Base-by-base conservation (phyloP, 495 filamentous ascomycete species). In the Aspergillus ellipticus region DNA sequence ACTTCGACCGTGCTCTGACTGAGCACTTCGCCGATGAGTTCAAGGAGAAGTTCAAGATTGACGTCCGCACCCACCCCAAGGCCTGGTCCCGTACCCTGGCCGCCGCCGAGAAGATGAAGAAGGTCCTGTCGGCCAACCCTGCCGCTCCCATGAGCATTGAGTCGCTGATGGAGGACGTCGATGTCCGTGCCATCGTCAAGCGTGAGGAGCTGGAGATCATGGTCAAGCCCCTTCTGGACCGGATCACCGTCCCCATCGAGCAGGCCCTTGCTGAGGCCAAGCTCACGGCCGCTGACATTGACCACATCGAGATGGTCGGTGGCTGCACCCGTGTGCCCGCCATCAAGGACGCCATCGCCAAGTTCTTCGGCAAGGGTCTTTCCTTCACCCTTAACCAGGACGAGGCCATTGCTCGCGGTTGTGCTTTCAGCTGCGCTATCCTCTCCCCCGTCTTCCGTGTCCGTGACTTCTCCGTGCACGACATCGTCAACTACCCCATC, bases 331-430 rank as follows among this genome's bases (percentile, higher is more conserved):
- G 94, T 83, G 89, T 99, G 13, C 94, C 94, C 35, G 73, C 90
- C 52, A 74, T 99, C 72, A 99, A 99, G 84, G 86, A 92, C 48
- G 82, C 85, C 60, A 89, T 99, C 69, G 82, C 86, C 75, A 78
- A 85, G 53, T 97, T 91, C 83, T 97, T 99, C 71, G 83, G 82
- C 71, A 97, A 97, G 82, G 70, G 62, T 41, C 85, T 99, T 7
- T 97, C 92, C 16, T 97, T 95, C 83, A 97, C 95, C 46, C 83
- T 97, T 56, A 99, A 99, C 83, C 90, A 94, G 73, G 94, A 99
- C 64, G 94, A 99, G 79, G 94, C 95, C 55, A 86, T 97, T 62
- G 94, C 94, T 56, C 88, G 95, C 61, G 94, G 94, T 55, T 95
- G 90, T 71, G 94, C 95, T 56, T 99, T 97, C 80, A 92, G 88